Percentiles rank a stretch among this genome's conserved stretches.
phyloP scores from a whole-genome alignment of 352 stramenopile genomes.

The Pythium volutum region DNA sequence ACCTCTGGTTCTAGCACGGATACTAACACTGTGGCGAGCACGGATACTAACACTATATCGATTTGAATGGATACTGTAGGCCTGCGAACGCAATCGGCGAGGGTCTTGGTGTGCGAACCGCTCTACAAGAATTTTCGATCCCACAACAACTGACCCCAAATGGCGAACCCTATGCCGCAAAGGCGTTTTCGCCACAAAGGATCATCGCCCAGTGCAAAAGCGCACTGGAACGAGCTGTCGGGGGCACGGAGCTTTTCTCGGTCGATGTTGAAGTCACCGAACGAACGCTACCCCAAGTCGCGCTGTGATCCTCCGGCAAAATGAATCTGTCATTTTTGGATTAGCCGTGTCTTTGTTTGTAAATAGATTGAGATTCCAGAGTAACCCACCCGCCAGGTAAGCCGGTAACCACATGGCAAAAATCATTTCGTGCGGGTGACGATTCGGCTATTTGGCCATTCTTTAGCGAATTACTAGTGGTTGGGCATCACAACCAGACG shows the following conservation, averaged over 20 bases:
- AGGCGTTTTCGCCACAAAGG: not conserved
- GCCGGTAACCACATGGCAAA: not conserved
- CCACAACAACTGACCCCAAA: slow-evolving; percentile 29
- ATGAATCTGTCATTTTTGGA: slow-evolving; percentile 6
- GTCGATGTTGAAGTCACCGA: slow-evolving; percentile 16
- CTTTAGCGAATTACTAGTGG: not conserved
- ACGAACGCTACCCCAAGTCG: slow-evolving; percentile 34
- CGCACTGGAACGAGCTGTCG: not conserved
- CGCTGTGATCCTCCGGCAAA: slow-evolving; percentile 26
- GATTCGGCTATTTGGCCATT: not conserved
- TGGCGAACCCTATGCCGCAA: too few relatives aligned
- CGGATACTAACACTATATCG: not conserved
- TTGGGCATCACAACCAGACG: slow-evolving; percentile 1
- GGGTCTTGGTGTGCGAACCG: slow-evolving; percentile 15
- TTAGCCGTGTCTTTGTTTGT: not conserved
- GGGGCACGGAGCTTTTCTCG: not conserved
- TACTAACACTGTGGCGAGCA: not conserved
- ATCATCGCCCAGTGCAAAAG: not conserved
- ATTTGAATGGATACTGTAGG: not conserved
- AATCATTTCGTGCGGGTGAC: slow-evolving; percentile 1
- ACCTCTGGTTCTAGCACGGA: not conserved
- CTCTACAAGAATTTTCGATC: slow-evolving; percentile 53
- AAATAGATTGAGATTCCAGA: not conserved
- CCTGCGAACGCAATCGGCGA: not conserved
- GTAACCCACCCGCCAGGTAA: not conserved